A percentile compares a stretch with the other conserved stretches of the same genome.
phyloP scores from a whole-genome alignment of 352 stramenopile genomes.

The Globisporangium barbulae region DNA sequence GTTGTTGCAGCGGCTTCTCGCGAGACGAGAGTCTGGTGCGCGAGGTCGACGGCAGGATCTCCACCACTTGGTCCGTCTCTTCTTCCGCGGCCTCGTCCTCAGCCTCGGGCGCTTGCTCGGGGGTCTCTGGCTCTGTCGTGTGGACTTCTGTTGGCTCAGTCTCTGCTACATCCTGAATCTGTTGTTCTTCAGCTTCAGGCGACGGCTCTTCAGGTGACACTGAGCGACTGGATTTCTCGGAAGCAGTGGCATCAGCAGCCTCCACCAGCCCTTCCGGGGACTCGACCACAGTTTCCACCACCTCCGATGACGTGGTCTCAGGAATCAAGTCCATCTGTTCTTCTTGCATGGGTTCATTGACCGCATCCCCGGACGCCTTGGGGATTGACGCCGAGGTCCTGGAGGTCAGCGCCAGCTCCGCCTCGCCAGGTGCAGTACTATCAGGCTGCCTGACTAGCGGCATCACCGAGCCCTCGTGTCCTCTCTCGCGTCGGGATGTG shows the following conservation, averaged over 20 bases:
- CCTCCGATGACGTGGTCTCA: neutral
- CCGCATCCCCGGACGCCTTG: neutral
- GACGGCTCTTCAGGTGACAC: neutral
- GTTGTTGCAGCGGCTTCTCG: neutral
- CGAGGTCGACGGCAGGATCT: slow-evolving; percentile 3
- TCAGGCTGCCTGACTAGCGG: too few species aligned
- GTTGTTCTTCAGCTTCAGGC: neutral
- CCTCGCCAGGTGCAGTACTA: neutral
- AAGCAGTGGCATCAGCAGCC: neutral
- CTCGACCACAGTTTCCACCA: neutral
- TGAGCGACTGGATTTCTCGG: neutral
- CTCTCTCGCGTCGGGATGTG: neutral
- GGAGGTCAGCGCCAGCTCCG: neutral
- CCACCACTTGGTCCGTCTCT: slow-evolving; percentile 10
- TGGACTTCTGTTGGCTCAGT: neutral
- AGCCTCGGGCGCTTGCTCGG: slow-evolving; percentile 12
- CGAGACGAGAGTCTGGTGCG: neutral
- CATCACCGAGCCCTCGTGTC: neutral
- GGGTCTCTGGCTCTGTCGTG: neutral
- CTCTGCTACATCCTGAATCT: neutral
- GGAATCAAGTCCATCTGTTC: neutral
- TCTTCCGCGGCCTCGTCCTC: slow-evolving; percentile 9
- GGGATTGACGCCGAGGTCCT: neutral
- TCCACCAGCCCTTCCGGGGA: neutral
- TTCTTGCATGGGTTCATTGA: neutral